Conservation (phyloP, 2,329 filamentous ascomycete species). For the Plectosphaerella plurivora region DNA sequence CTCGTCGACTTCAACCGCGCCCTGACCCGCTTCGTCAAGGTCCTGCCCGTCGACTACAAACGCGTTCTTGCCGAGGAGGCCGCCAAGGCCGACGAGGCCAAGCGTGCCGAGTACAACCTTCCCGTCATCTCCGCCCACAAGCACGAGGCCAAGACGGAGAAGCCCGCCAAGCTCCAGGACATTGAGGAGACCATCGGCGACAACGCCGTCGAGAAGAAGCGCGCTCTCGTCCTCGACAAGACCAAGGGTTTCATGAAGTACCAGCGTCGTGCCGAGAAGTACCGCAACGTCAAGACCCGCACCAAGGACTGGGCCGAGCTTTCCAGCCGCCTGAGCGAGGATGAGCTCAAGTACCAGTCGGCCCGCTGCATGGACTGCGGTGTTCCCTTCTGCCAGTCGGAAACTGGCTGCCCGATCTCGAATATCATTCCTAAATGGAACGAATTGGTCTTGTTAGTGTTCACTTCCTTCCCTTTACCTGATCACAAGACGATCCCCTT, state of each 20-base stretch:
- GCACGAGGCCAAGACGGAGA: constrained; percentile 63
- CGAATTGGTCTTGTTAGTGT: constrained; percentile 61
- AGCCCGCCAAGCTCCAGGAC: constrained; percentile 68
- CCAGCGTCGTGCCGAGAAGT: constrained; percentile 87
- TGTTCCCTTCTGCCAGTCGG: constrained; percentile 96
- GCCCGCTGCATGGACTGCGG: constrained; percentile 98
- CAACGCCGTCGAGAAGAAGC: constrained; percentile 81
- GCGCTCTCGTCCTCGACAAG: constrained; percentile 92
- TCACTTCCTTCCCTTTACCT: too few relatives aligned
- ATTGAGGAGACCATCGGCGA: constrained; percentile 91
- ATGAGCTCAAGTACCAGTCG: constrained; percentile 94
- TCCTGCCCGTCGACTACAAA: constrained; percentile 94
- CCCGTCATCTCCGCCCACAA: constrained; percentile 68
- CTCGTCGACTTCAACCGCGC: constrained; percentile 94
- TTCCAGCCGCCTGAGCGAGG: constrained; percentile 80
- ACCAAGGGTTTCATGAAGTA: constrained; percentile 98
- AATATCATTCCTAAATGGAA: constrained; percentile 99
- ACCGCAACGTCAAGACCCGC: constrained; percentile 76
- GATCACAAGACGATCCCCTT: too few relatives aligned
- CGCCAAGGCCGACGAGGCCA: constrained; percentile 77
- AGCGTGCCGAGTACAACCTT: constrained; percentile 77
- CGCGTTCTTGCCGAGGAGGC: constrained; percentile 83
- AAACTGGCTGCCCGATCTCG: constrained; percentile 90
- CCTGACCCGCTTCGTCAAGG: constrained; percentile 86
- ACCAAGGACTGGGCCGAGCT: constrained; percentile 94